phyloP scores from a whole-genome alignment of 768 basidiomycete species.

The Clavulina sp. region DNA sequence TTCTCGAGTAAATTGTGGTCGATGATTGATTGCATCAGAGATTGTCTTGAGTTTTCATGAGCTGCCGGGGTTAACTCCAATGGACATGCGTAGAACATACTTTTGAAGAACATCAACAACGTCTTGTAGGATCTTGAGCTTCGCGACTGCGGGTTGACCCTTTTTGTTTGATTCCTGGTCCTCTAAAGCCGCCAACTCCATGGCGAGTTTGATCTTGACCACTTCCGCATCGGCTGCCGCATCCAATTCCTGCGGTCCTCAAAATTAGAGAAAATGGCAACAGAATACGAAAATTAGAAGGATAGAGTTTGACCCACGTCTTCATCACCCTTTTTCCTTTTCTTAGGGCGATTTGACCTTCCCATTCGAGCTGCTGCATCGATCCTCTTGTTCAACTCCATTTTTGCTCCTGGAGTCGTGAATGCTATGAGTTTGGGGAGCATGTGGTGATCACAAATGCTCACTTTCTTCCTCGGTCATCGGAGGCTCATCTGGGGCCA shows the following conservation, averaged over 20 bases:
- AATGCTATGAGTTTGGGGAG: background rate
- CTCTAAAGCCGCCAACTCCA: constrained; percentile 72
- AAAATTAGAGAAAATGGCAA: background rate
- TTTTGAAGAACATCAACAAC: constrained; percentile 89
- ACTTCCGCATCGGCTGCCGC: constrained; percentile 83
- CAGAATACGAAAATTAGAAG: background rate
- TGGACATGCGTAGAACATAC: too few species aligned
- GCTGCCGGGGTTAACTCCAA: too few species aligned
- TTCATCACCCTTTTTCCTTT: constrained; percentile 60
- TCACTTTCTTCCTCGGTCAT: constrained; percentile 11
- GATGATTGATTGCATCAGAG: constrained; percentile 69
- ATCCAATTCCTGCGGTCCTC: constrained; percentile 31
- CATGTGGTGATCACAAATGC: constrained; percentile 3
- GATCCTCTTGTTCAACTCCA: constrained; percentile 64
- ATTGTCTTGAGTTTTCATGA: constrained; percentile 6
- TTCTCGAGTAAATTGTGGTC: constrained; percentile 90
- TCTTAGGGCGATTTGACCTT: constrained; percentile 43
- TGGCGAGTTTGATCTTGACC: constrained; percentile 67
- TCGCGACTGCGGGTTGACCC: constrained; percentile 66
- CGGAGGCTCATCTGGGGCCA: constrained; percentile 25
- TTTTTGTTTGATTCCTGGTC: constrained; percentile 67
- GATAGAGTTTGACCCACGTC: constrained; percentile 29
- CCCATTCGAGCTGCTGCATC: constrained; percentile 77
- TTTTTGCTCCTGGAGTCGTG: constrained; percentile 41
- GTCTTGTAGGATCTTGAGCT: constrained; percentile 69